These are phyloP conservation scores for Rhodotorula paludigena DNA, from an alignment of 768 basidiomycete species.

Conservation along the genomic window DNA sequence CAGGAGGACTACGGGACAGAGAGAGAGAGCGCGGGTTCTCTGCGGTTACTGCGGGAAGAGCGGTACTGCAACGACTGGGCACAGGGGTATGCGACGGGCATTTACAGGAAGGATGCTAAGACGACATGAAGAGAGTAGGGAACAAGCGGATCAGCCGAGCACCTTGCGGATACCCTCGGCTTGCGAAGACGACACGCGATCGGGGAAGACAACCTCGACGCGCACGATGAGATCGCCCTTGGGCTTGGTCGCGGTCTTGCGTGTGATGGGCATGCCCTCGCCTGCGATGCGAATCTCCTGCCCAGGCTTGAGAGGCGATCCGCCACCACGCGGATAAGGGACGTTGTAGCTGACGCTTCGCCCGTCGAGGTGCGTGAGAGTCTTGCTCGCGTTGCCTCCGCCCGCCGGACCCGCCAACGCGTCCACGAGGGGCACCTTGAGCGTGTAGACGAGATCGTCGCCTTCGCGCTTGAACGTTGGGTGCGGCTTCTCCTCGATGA, in stretches of 20 bases:
- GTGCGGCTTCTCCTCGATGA: constrained; percentile 88
- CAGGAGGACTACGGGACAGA: too few relatives aligned
- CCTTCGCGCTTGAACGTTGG: constrained; percentile 68
- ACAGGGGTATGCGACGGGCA: too few relatives aligned
- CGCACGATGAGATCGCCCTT: constrained; percentile 80
- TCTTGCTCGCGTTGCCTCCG: constrained; percentile 50
- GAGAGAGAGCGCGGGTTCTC: too few relatives aligned
- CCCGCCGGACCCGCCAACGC: constrained; percentile 62
- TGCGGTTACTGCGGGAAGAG: too few relatives aligned
- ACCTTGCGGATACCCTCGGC: constrained; percentile 74
- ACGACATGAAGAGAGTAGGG: too few relatives aligned
- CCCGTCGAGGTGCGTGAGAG: constrained; percentile 72
- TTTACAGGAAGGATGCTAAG: too few relatives aligned
- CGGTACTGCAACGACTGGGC: too few relatives aligned
- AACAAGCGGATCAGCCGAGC: constrained; percentile 37
- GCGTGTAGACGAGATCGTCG: constrained; percentile 64
- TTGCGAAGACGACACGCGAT: constrained; percentile 59
- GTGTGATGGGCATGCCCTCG: constrained; percentile 89
- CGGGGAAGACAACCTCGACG: constrained; percentile 78
- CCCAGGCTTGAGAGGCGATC: constrained; percentile 68
- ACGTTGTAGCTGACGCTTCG: constrained; percentile 64
- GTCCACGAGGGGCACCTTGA: constrained; percentile 72
- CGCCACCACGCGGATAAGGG: constrained; percentile 52
- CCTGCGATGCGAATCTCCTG: constrained; percentile 64
- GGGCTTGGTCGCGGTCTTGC: constrained; percentile 61